phyloP scores from a whole-genome alignment of 1,139 yeast genomes.

The Kluyveromyces sp. region DNA sequence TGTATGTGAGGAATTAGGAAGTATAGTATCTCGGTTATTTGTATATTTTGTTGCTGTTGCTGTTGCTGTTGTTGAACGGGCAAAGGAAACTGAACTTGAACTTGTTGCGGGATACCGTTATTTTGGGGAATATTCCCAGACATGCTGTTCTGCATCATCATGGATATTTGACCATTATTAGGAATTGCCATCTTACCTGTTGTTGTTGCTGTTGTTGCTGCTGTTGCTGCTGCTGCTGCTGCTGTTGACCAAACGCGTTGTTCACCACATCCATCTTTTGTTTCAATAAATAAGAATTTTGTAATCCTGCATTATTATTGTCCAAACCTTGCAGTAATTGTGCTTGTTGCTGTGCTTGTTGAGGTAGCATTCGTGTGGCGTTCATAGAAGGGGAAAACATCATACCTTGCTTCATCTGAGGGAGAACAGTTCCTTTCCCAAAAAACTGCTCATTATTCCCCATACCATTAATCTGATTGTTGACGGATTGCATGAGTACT shows the following conservation, averaged over 20 bases:
- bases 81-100: slow-evolving; percentile 6
- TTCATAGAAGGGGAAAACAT: slow-evolving; percentile 25
- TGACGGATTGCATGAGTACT: slow-evolving; percentile 20
- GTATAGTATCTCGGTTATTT: slow-evolving; percentile 4
- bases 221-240: neutral
- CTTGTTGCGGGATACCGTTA: slow-evolving; percentile 7
- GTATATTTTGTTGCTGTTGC: neutral
- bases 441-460: slow-evolving; percentile 26
- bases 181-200: slow-evolving; percentile 7
- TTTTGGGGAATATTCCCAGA: slow-evolving; percentile 10
- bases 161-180: slow-evolving; percentile 6
- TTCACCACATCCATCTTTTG: slow-evolving; percentile 23
- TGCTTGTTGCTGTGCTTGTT: slow-evolving; percentile 21
- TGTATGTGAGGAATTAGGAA: slow-evolving; percentile 2
- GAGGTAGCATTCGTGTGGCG: slow-evolving; percentile 17
- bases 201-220: slow-evolving; percentile 12
- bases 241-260: slow-evolving; percentile 10
- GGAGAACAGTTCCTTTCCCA: neutral
- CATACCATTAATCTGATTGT: slow-evolving; percentile 20
- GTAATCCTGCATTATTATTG: slow-evolving; percentile 13
- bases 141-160: slow-evolving; percentile 15
- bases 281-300: slow-evolving; percentile 19
- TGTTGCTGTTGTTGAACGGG: slow-evolving; percentile 1
- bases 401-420: slow-evolving; percentile 19
- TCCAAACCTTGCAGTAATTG: slow-evolving; percentile 16